phyloP scores from a whole-genome alignment of 192 early-diverging fungal genomes.

The Coemansia sp. region DNA sequence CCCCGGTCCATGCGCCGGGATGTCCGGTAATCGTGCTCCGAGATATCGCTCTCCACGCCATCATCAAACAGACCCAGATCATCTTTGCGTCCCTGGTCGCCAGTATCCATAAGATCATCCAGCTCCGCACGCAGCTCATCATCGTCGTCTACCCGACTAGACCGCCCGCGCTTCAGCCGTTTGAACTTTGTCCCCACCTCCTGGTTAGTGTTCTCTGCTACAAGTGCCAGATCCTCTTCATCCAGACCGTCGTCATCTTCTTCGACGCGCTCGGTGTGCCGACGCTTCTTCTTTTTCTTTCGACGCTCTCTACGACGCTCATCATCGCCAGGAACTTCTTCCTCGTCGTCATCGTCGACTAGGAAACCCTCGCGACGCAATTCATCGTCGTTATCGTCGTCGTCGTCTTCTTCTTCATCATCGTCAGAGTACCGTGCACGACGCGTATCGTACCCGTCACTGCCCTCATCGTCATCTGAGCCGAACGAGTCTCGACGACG shows the following conservation, averaged over 20 bases:
- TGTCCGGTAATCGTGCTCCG: conserved; percentile 22
- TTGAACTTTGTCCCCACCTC: conserved; percentile 63
- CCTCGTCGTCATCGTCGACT: conserved; percentile 73
- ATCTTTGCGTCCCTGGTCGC: conserved; percentile 25
- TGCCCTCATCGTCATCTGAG: conserved; percentile 55
- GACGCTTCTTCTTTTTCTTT: conserved; percentile 38
- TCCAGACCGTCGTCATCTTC: conserved; percentile 70
- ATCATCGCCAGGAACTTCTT: conserved; percentile 61
- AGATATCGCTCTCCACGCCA: conserved; percentile 15
- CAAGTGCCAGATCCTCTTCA: conserved; percentile 91
- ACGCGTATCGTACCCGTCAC: conserved; percentile 56
- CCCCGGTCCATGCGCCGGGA: conserved; percentile 19
- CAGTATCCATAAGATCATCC: conserved; percentile 36
- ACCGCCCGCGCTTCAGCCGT: conserved; percentile 76
- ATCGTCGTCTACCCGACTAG: conserved; percentile 55
- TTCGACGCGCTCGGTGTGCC: conserved; percentile 23
- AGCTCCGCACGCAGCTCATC: conserved; percentile 51
- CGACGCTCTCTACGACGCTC: conserved; percentile 60
- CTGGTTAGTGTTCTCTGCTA: conserved; percentile 86
- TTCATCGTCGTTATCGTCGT: conserved; percentile 68
- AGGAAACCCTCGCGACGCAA: conserved; percentile 70
- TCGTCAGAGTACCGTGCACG: conserved; percentile 45
- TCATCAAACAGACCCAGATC: conserved; percentile 52
- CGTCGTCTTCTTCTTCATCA: conserved; percentile 67
- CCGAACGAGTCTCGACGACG: conserved; percentile 30